Base-by-base conservation (phyloP, 441 rosid genomes). In the Gossypium lobatum region DNA sequence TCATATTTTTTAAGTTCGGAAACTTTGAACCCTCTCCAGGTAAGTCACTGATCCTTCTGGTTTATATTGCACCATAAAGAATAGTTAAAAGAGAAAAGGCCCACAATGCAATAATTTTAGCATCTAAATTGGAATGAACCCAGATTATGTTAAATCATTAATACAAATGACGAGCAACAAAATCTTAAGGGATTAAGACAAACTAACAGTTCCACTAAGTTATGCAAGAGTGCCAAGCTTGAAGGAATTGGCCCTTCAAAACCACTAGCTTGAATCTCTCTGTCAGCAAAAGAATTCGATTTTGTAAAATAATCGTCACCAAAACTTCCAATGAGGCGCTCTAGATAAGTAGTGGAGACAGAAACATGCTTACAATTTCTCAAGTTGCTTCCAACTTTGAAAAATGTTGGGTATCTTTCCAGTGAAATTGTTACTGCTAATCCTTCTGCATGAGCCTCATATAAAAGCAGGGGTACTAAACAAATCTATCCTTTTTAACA, bases 241-340 rank as follows among this genome's bases (percentile, higher is more conserved):
- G 80, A 45, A 74, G 88, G 86, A 72, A 83, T 81, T 7, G 88
- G 86, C 67, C 85, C 88, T 78, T 76, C 60, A 74, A 85, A 74
- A 76, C 85, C 84, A 64, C 83, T 70, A 4, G 80, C 84, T 67
- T 82, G 85, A 65, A 85, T 78, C 82, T 81, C 86, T 45, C 85
- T 85, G 76, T 64, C 46, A 64, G 18, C 13, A 42, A 14, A 17
- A 50, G 3, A 69, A 52, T 18, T 17, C 18, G 61, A 62, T 62
- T 11, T 10, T 46, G 53, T 48, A 7, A 17, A 13, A 50, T 14
- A 53, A 20, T 54, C n/a, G 1, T 1, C 58, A 53, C 18, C 9
- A 17, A 4, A 23, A 10, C 2, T 28, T 6, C 6, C 58, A 16
- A 53, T 17, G 10, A 53, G 23, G 3, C 16, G 62, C 6, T 54